Conservation (phyloP, 1,139 yeast genomes). For the Pichia norvegensis region DNA sequence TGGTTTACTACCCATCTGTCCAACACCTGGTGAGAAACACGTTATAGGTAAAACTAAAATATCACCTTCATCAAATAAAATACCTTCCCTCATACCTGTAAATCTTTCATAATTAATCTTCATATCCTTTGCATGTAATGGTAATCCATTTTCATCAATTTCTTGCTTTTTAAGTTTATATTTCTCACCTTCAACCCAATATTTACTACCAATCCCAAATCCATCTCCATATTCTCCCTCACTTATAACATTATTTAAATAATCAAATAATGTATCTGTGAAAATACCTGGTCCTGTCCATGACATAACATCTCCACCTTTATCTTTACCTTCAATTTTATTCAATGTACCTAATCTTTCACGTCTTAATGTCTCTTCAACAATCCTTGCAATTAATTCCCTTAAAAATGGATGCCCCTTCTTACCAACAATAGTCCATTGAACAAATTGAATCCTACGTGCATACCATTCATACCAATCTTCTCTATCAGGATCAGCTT, state of each 20-base stretch:
- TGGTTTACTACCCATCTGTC: conserved; percentile 62
- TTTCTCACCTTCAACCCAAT: conserved; percentile 20
- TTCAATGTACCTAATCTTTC: conserved; percentile 21
- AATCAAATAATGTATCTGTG: conserved; percentile 64
- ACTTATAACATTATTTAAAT: conserved; percentile 38
- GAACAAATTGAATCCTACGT: conserved; percentile 69
- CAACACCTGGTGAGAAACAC: conserved; percentile 77
- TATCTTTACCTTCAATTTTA: conserved; percentile 38
- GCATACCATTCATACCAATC: conserved; percentile 74
- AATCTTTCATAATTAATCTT: conserved; percentile 48
- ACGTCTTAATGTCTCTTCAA: conserved; percentile 50
- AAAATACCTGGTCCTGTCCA: conserved; percentile 85
- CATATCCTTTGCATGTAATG: conserved; percentile 18
- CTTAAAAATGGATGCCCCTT: conserved; percentile 69
- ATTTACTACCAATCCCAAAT: conserved; percentile 25
- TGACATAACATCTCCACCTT: conserved; percentile 56
- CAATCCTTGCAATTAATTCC: conserved; percentile 58
- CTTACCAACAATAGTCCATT: conserved; percentile 67
- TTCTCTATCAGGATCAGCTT: conserved; percentile 66
- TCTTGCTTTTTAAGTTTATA: conserved; percentile 20
- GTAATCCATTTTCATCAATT: conserved; percentile 18
- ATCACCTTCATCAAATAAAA: conserved; percentile 66
- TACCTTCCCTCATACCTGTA: conserved; percentile 60
- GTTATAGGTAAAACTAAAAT: conserved; percentile 78
- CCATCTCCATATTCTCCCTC: conserved; percentile 26